Evolutionary conservation across 2,329 filamentous ascomycete species (phyloP).

Genomic region (Emericellopsis atlantica): DNA sequence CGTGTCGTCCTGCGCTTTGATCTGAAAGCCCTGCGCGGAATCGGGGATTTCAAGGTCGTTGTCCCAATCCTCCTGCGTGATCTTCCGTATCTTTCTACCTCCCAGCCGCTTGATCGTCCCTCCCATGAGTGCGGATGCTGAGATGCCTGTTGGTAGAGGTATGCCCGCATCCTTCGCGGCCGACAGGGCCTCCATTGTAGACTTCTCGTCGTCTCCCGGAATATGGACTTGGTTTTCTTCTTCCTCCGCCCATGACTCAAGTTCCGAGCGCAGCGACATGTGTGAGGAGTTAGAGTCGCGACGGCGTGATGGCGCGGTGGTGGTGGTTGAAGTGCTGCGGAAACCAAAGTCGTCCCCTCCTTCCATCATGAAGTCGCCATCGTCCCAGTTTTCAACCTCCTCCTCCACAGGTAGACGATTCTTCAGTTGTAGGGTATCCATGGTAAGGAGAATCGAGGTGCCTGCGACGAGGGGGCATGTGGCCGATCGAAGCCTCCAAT

Average conservation of each 20-base stretch:
- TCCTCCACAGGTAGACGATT: slow-evolving; percentile 41
- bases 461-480: slow-evolving; percentile 1
- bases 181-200: slow-evolving; percentile 74
- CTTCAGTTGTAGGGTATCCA: slow-evolving; percentile 44
- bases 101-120: slow-evolving; percentile 89
- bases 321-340: slow-evolving; percentile 29
- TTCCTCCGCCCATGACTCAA: slow-evolving; percentile 62
- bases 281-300: slow-evolving; percentile 75
- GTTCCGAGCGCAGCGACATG: slow-evolving; percentile 69
- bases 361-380: slow-evolving; percentile 62
- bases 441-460: slow-evolving; percentile 14
- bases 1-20: slow-evolving; percentile 49
- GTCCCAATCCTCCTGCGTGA: slow-evolving; percentile 69
- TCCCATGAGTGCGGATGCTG: slow-evolving; percentile 77
- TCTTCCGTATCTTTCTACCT: slow-evolving; percentile 57
- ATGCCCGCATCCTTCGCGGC: slow-evolving; percentile 84
- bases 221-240: slow-evolving; percentile 84
- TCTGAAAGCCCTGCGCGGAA: slow-evolving; percentile 42
- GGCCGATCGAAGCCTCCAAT: background rate
- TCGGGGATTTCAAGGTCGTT: slow-evolving; percentile 63
- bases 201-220: slow-evolving; percentile 72
- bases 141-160: slow-evolving; percentile 75
- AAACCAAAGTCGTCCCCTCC: slow-evolving; percentile 48
- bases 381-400: slow-evolving; percentile 65
- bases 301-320: slow-evolving; percentile 30